phyloP scores from a whole-genome alignment of 768 basidiomycete species.

The Psilocybe tampanensis region DNA sequence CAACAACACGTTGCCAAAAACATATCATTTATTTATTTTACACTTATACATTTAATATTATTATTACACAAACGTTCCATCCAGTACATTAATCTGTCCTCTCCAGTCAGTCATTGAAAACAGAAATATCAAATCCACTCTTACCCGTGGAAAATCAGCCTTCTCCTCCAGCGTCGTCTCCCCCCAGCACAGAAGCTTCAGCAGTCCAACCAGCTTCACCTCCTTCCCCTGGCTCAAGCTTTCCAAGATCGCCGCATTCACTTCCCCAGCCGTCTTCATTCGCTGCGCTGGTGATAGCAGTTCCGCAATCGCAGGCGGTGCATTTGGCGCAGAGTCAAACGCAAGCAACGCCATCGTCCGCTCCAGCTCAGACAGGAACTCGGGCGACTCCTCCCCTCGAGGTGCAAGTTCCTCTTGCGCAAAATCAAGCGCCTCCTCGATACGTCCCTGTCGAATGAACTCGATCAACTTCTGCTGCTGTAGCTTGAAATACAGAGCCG shows the following conservation, averaged over 20 bases:
- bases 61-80: conserved; percentile 24
- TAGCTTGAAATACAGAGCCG: conserved; percentile 90
- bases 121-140: conserved; percentile 19
- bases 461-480: conserved; percentile 97
- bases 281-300: conserved; percentile 86
- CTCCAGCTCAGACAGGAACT: conserved; percentile 91
- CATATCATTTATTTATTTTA: conserved; percentile 22
- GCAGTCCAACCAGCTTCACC: conserved; percentile 81
- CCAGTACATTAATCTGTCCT: conserved; percentile 32
- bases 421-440: conserved; percentile 82
- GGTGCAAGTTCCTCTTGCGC: conserved; percentile 95
- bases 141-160: conserved; percentile 79
- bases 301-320: conserved; percentile 71
- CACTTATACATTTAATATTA: conserved; percentile 17
- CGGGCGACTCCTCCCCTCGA: conserved; percentile 91
- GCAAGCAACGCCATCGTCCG: conserved; percentile 92
- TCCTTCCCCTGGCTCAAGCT: conserved; percentile 91
- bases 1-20: conserved; percentile 25
- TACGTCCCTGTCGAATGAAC: conserved; percentile 80
- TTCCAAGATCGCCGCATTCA: conserved; percentile 95
- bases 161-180: conserved; percentile 77
- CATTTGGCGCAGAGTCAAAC: conserved; percentile 65
- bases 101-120: conserved; percentile 15
- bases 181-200: conserved; percentile 89
- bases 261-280: conserved; percentile 92